Base-by-base conservation (phyloP, 345 rosid genomes). In the Populus deltoides region DNA sequence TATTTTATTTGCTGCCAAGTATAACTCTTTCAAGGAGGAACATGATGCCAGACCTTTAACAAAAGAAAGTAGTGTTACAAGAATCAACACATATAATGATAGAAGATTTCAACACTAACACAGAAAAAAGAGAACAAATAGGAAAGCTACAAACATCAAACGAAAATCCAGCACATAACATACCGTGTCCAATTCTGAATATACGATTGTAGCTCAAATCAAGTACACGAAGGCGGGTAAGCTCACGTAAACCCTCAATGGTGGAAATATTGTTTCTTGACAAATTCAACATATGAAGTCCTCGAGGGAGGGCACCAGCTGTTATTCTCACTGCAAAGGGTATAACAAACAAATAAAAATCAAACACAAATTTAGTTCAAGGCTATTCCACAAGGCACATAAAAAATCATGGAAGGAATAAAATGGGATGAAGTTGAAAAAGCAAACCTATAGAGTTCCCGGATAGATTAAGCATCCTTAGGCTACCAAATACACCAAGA, bases 231-330 rank as follows among this genome's bases (percentile, higher is more conserved):
- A 96, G 94, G 45, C 99, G 89, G 38, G 97, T 88, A 81, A 96
- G 94, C 76, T 91, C 98, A 15, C 98, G 97, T 62, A 96, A 79
- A 59, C 99, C 99, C 76, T 96, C 99, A 33, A 96, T 92, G 53
- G 90, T 86, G 35, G 97, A 88, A 65, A 96, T 92, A 65, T 82
- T 89, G 86, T 96, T 96, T 83, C 88, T 91, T 6, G 99, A 92
- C 79, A 96, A 81, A 85, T 91, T 90, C 89, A 96, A 75, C 45
- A 79, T 62, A 75, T 92, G 98, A 71, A 96, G 90, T 66, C 99
- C 99, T 71, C 95, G 90, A 81, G 99, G 99, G 77, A 96, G 97
- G 73, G 97, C 88, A 67, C 97, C 97, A 68, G 94, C 90, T 11
- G 91, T 87, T 75, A 96, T 92, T 84, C 94, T 90, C 67, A 81